Base-by-base conservation (phyloP, 139 green algal genomes). In the Astrephomene gubernaculifera region DNA sequence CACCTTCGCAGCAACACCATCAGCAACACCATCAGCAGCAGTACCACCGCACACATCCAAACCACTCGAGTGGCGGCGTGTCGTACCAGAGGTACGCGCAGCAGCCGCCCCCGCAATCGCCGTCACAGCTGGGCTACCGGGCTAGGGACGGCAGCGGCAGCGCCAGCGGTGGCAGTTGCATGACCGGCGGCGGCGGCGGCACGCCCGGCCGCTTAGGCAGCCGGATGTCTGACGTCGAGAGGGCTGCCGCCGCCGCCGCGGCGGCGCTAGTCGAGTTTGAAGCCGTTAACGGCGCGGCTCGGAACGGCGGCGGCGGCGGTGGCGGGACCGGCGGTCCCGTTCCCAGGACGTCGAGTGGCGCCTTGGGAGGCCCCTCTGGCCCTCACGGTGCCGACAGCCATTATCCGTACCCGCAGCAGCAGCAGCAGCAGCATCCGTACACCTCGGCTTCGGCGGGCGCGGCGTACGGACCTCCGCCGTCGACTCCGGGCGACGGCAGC, bases 231-330 rank as follows among this genome's bases (percentile, higher is more conserved):
- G 36, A 31, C 24, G 41, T 21, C 25, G 39, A 31, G 2, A 9
- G 25, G 38, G 29, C 7, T 9, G 65, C 65, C 35, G 65, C 65
- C n/a, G 38, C 38, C 12, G 65, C 31, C 14, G 38, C 65, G 65
- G 38, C 65, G 38, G 31, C 65, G 68, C 17, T 33, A 21, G 68
- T 75, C 1, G 36, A 75, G 38, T 75, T 75, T 54, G 68, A 75
- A 9, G 39, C 36, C 1, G 10, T 75, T 38, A 72, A 2, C 33
- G 31, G 65, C 33, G 1, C 1, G 65, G 36, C 31, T 45, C 38
- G 24, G 17, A 4, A 35, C 33, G 14, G 31, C 4, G n/a, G n/a
- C n/a, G n/a, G n/a, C n/a, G n/a, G 21, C 65, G 36, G 65, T 70
- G 29, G 33, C 14, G 65, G 35, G 2, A 22, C n/a, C n/a, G n/a